Percentiles rank a stretch among this genome's conserved stretches.
Conservation (phyloP, 2,329 filamentous ascomycete species). For the Diplodia scrobiculata region DNA sequence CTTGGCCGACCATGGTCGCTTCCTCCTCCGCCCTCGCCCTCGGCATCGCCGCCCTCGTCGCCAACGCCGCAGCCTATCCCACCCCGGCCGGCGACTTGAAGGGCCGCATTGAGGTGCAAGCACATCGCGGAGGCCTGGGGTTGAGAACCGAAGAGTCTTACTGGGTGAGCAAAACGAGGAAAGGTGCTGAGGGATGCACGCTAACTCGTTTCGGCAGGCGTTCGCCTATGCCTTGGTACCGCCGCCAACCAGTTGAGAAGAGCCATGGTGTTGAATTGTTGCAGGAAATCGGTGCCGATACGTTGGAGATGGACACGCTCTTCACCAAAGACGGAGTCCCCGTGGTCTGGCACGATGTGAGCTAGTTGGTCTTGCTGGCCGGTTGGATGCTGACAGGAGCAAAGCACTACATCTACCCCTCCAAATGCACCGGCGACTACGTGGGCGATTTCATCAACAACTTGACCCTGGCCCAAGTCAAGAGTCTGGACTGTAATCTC, state of each 20-base stretch:
- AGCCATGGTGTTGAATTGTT: neutral
- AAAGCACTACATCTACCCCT: slow-evolving; percentile 32
- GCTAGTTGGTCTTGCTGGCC: neutral
- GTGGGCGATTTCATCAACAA: slow-evolving; percentile 34
- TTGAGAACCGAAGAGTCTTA: slow-evolving; percentile 32
- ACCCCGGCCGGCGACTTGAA: neutral
- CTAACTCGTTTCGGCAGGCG: slow-evolving; percentile 22
- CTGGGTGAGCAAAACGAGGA: slow-evolving; percentile 22
- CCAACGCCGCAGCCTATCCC: neutral
- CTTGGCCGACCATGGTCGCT: neutral
- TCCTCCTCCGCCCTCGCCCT: neutral
- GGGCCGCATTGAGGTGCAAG: slow-evolving; percentile 32
- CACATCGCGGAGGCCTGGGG: slow-evolving; percentile 35
- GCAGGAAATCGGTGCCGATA: slow-evolving; percentile 33
- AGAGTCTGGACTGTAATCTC: slow-evolving; percentile 34
- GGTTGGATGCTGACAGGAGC: neutral
- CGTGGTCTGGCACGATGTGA: slow-evolving; percentile 35
- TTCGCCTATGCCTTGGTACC: slow-evolving; percentile 34
- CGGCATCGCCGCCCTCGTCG: neutral
- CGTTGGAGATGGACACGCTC: slow-evolving; percentile 36
- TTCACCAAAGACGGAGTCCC: slow-evolving; percentile 36
- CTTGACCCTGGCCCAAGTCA: slow-evolving; percentile 34
- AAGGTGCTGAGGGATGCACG: neutral
- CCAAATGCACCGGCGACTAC: slow-evolving; percentile 34
- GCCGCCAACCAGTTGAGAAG: too few relatives aligned